Conservation (phyloP, 2,329 filamentous ascomycete genomes). For the Claviceps pusilla region DNA sequence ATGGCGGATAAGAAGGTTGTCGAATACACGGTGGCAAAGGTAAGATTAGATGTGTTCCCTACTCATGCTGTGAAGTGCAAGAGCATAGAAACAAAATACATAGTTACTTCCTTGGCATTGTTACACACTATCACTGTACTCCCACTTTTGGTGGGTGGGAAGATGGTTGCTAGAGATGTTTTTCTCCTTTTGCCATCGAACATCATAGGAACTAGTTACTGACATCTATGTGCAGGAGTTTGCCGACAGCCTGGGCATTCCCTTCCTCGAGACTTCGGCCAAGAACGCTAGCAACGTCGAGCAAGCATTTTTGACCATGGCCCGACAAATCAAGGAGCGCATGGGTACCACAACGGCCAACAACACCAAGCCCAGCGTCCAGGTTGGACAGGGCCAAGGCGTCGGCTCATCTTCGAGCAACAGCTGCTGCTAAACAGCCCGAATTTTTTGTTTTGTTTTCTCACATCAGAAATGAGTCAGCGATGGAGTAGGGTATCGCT, state of each 20-base stretch:
- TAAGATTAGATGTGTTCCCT: conserved; percentile 28
- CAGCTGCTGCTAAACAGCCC: conserved; percentile 66
- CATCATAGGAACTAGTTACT: conserved; percentile 4
- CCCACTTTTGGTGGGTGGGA: neutral
- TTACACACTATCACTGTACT: neutral
- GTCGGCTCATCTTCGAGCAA: conserved; percentile 75
- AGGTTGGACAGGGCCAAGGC: conserved; percentile 87
- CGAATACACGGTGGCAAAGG: conserved; percentile 98
- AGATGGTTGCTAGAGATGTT: neutral
- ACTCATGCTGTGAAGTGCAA: neutral
- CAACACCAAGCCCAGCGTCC: conserved; percentile 97
- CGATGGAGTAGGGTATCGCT: conserved; percentile 1
- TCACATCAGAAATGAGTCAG: neutral
- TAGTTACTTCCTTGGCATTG: neutral
- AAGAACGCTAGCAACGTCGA: conserved; percentile 99
- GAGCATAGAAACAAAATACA: neutral
- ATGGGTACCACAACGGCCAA: conserved; percentile 92
- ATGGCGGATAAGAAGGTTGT: conserved; percentile 99
- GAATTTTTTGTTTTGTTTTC: neutral
- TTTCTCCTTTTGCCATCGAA: neutral
- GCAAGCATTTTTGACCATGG: conserved; percentile 99
- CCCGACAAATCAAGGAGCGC: conserved; percentile 98
- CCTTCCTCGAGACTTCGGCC: conserved; percentile 97
- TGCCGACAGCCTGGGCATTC: conserved; percentile 94
- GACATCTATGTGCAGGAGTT: conserved; percentile 56